Percentiles rank a stretch among this genome's conserved stretches.
These are phyloP conservation scores for Alopecurus myosuroides DNA, from an alignment of 176 grass and related monocot genomes.

Conservation along the genomic window DNA sequence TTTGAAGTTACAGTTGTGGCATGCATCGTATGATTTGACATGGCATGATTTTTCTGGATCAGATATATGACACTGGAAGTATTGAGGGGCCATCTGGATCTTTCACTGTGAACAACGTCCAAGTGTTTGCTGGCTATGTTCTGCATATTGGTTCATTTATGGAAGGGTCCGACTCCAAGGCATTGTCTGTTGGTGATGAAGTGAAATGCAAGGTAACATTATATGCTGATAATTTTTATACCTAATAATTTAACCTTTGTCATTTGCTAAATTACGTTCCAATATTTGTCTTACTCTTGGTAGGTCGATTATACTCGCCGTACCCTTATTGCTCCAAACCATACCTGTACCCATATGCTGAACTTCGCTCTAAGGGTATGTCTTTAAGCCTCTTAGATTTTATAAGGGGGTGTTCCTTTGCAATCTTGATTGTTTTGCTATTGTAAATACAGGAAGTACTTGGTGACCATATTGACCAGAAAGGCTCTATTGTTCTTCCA, in stretches of 20 bases:
- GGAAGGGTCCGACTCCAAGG: constrained; percentile 18
- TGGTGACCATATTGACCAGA: constrained; percentile 97
- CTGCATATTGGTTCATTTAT: constrained; percentile 77
- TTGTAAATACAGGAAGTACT: constrained; percentile 75
- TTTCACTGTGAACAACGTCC: constrained; percentile 81
- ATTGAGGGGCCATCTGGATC: constrained; percentile 86
- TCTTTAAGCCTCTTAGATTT: constrained; percentile 19
- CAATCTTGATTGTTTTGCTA: not conserved
- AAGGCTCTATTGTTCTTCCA: constrained; percentile 98
- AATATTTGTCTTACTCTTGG: constrained; percentile 25
- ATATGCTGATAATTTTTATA: not conserved
- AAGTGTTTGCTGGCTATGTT: constrained; percentile 86
- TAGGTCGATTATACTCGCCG: constrained; percentile 90
- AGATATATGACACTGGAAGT: constrained; percentile 84
- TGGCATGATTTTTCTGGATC: constrained; percentile 18
- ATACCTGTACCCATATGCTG: constrained; percentile 98
- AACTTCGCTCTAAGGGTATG: constrained; percentile 92
- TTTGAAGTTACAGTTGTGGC: not conserved
- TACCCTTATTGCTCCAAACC: constrained; percentile 83
- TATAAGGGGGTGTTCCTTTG: not conserved
- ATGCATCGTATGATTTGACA: not conserved
- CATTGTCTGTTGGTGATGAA: constrained; percentile 62
- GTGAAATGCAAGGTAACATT: constrained; percentile 71
- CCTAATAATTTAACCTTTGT: not conserved
- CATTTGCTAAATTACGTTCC: constrained; percentile 5